A percentile compares a stretch with the other conserved stretches of the same genome.
These are phyloP conservation scores for Penicillium tannophilum DNA, from an alignment of 495 filamentous ascomycete species.

Conservation along the genomic window DNA sequence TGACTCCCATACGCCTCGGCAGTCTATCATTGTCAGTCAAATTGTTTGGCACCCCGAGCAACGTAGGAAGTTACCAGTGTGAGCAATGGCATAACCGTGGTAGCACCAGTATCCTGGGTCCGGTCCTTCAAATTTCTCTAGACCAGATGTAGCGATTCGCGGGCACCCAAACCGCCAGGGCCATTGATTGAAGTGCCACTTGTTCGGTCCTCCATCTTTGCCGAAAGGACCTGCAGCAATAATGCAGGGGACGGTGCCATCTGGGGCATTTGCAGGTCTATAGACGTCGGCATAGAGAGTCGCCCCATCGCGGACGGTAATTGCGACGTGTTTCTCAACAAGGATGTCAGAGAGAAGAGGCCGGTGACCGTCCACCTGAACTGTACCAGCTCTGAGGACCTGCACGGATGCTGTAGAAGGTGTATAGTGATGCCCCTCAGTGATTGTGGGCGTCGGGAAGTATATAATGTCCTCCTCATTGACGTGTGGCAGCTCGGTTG, in stretches of 20 bases:
- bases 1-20: background rate
- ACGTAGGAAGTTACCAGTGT: background rate
- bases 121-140: background rate
- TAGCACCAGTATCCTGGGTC: background rate
- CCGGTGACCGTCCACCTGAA: background rate
- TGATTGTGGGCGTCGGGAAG: no score
- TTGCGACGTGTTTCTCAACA: background rate
- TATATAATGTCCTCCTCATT: no score
- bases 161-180: background rate
- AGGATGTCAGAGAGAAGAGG: background rate
- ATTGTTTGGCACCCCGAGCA: no score
- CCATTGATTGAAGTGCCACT: background rate
- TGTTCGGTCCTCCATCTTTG: background rate
- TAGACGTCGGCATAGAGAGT: background rate
- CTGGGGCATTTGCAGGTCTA: background rate
- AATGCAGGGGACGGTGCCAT: background rate
- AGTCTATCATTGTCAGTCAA: background rate
- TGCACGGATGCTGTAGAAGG: no score
- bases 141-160: background rate
- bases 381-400: no score
- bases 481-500: no score
- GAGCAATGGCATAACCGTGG: background rate
- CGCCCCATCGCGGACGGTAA: background rate
- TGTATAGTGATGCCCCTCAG: no score
- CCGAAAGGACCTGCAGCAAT: background rate